Base-by-base conservation (phyloP, 2,329 filamentous ascomycete genomes). In the Pseudocercospora pini-densiflorae region DNA sequence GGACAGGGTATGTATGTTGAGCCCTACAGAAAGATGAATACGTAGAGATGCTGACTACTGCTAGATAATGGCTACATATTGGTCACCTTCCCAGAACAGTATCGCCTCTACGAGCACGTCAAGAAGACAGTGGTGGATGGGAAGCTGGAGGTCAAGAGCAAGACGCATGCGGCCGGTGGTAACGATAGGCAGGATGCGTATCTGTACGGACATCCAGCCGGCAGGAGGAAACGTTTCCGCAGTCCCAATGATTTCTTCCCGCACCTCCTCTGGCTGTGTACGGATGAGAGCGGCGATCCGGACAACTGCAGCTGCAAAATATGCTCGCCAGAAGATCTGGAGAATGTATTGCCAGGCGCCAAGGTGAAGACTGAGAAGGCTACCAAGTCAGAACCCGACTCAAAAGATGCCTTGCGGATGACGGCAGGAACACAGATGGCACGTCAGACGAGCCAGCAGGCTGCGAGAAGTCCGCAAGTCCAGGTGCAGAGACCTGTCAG, bases 221-320 rank as follows among this genome's bases (percentile, higher is more conserved):
- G 86, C 16, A 80, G 83, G 19, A 84, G 82, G 74, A 88, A 87
- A 76, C 81, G 86, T 58, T 89, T 84, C 73, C 77, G 86, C 62
- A 88, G 85, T 71, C 86, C 86, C 0, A 82, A 81, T 60, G 86
- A 88, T 68, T 88, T 88, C 78, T 87, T 87, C 67, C 85, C 85
- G 2, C 87, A 89, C 73, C 76, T 88, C 2, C 75, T 87, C 1
- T 87, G 86, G 85, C 81, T 89, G 1, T 79, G 78, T 55, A 84
- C 82, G 21, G 86, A 88, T 69, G 80, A 83, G 66, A 79, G 78
- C 40, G 83, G 81, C 51, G 84, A 88, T 68, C 79, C 79, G 55
- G 79, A 82, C 66, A 88, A 88, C 70, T 88, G 86, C 76, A 79
- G 80, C 19, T 88, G 86, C 79, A 86, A 86, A 74, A 78, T 87